These are phyloP conservation scores for Melanogaster broomeanus DNA, from an alignment of 768 basidiomycete species.

Conservation along the genomic window DNA sequence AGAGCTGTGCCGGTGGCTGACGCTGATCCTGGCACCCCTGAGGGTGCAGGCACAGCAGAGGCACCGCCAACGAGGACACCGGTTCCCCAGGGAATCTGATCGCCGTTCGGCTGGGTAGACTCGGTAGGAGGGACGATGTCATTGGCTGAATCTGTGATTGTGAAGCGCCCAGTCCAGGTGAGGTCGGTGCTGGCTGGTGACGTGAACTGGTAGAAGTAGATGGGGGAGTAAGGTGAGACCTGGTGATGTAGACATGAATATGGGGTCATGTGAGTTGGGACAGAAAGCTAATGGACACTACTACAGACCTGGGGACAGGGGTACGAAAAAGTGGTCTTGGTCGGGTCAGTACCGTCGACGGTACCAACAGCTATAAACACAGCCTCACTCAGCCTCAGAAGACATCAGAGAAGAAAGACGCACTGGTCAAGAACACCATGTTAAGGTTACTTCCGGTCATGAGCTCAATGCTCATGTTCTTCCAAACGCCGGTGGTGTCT, in stretches of 20 bases:
- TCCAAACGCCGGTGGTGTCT: conserved; percentile 66
- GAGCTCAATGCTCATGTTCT: conserved; percentile 70
- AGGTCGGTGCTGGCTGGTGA: conserved; percentile 39
- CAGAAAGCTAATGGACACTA: not conserved
- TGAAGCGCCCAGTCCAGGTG: conserved; percentile 76
- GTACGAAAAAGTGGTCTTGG: conserved; percentile 48
- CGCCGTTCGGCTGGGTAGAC: conserved; percentile 50
- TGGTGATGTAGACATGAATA: conserved; percentile 22
- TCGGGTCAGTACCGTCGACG: conserved; percentile 59
- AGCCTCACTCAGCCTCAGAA: not conserved
- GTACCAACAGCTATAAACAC: conserved; percentile 58
- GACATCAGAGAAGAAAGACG: conserved; percentile 22
- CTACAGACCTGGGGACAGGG: conserved; percentile 66
- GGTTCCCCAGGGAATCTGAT: conserved; percentile 62
- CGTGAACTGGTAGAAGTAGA: conserved; percentile 84
- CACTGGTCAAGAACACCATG: conserved; percentile 71
- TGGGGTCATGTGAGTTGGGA: not conserved
- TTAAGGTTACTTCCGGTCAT: conserved; percentile 76
- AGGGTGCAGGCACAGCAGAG: conserved; percentile 27
- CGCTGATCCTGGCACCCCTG: conserved; percentile 5
- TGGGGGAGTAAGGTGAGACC: conserved; percentile 63
- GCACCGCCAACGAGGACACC: conserved; percentile 55
- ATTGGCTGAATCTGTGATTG: conserved; percentile 58
- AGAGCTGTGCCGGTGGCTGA: conserved; percentile 5
- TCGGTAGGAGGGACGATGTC: conserved; percentile 50